Base-by-base conservation (phyloP, 805 yeast genomes). In the Candida koratica region DNA sequence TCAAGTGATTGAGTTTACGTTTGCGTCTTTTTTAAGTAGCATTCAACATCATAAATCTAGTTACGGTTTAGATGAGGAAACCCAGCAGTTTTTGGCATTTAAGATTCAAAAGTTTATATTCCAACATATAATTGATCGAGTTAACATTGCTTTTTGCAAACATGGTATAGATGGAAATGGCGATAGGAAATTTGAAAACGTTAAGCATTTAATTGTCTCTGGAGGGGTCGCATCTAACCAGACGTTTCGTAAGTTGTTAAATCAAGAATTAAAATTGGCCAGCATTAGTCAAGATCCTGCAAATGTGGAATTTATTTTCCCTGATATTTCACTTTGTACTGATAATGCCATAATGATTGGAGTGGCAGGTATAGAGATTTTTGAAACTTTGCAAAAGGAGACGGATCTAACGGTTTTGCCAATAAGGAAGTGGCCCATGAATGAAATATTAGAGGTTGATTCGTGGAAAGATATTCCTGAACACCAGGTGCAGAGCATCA, bases 261-360 rank as follows among this genome's bases (percentile, higher is more conserved):
- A 53, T 32, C 46, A 51, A 1, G 64, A 67, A 4, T 56, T 77
- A n/a, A 35, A 57, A 3, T 51, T 51, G 2, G 38, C 38, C 6
- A 12, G 26, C 7, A 13, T 42, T n/a, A 4, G 26, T n/a, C n/a
- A n/a, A 15, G 36, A 29, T 46, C 23, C 35, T 27, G 18, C 34
- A 5, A 25, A 33, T 2, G 37, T 56, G n/a, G 47, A 53, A 1
- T 75, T 79, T 30, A 75, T 75, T 45, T 86, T 79, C 48, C 96
- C 97, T 0, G 78, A 75, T 14, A 64, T 79, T 2, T 59, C 69
- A 1, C 62, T 88, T 41, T 93, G 98, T 53, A 87, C 97, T 0
- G 98, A 93, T 52, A 93, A 93, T 56, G 95, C 97, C 0, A 76
- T 87, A 2, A 93, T 93, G 98, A 93, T 93, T 35, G 98, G 96